Conservation (phyloP, 2,329 filamentous ascomycete genomes). For the Colletotrichum tropicale region DNA sequence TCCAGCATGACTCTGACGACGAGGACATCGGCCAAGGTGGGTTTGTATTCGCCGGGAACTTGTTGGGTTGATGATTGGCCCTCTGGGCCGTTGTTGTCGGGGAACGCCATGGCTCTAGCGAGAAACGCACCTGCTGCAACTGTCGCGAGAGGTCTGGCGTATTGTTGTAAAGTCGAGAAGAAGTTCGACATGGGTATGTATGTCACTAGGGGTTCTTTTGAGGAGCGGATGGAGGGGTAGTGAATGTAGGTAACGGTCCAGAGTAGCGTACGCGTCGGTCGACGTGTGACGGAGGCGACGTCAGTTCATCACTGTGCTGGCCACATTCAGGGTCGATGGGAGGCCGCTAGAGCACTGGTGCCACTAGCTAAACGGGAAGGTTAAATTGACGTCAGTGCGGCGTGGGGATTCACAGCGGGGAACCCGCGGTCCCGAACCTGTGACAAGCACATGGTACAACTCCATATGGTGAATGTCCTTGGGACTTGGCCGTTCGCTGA, state of each 20-base stretch:
- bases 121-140: not conserved
- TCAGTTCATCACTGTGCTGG: not conserved
- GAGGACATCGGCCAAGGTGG: slow-evolving; percentile 53
- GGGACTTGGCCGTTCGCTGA: too few relatives aligned
- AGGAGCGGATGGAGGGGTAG: not conserved
- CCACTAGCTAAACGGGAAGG: not conserved
- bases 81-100: not conserved
- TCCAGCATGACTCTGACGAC: slow-evolving; percentile 53
- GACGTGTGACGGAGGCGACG: slow-evolving; percentile 1
- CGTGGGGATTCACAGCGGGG: not conserved
- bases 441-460: not conserved
- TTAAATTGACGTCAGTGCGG: slow-evolving; percentile 20
- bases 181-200: not conserved
- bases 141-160: not conserved
- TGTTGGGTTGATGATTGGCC: not conserved
- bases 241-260: not conserved
- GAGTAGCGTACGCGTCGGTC: not conserved
- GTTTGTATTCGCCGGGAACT: slow-evolving; percentile 26
- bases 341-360: not conserved
- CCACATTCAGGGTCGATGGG: not conserved
- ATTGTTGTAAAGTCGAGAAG: not conserved
- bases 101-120: not conserved
- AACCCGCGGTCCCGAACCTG: not conserved
- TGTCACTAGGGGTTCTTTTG: not conserved
- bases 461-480: not conserved